A percentile compares a stretch with the other conserved stretches of the same genome.
phyloP scores from a whole-genome alignment of 306 rosid species.

The Vigna angularis region DNA sequence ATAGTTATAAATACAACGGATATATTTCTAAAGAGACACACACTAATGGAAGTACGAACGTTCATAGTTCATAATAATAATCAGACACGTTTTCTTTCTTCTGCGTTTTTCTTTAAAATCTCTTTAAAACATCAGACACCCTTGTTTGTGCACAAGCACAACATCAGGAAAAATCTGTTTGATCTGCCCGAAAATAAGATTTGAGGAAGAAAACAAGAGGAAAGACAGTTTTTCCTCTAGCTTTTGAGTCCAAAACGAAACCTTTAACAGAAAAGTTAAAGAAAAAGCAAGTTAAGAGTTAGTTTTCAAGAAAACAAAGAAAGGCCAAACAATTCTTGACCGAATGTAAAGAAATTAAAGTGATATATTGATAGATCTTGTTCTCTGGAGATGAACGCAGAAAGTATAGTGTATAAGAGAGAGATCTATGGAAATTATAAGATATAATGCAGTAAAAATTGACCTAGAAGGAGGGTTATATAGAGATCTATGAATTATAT shows the following conservation, averaged over 20 bases:
- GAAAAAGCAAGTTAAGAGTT: neutral
- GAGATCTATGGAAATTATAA: constrained; percentile 13
- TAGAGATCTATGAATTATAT: neutral
- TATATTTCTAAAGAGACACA: neutral
- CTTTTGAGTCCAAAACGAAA: constrained; percentile 24
- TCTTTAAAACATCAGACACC: neutral
- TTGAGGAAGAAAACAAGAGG: neutral
- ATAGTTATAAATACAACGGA: neutral
- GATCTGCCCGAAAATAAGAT: constrained; percentile 2
- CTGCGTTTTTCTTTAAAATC: neutral
- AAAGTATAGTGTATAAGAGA: neutral
- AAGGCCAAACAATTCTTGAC: neutral
- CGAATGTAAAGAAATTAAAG: neutral
- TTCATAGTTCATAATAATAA: neutral
- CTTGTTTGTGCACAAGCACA: neutral
- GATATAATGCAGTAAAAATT: neutral
- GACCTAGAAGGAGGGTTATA: neutral
- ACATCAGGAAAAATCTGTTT: neutral
- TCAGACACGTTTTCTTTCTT: neutral
- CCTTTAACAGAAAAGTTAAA: constrained; percentile 12
- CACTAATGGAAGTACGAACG: neutral
- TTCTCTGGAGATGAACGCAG: neutral
- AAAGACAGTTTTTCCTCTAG: constrained; percentile 5
- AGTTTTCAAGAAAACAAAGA: neutral
- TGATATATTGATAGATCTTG: neutral